Percentiles rank a stretch among this genome's conserved stretches.
phyloP scores from a whole-genome alignment of 257 asterid genomes.

The Gynochthodes officinalis region DNA sequence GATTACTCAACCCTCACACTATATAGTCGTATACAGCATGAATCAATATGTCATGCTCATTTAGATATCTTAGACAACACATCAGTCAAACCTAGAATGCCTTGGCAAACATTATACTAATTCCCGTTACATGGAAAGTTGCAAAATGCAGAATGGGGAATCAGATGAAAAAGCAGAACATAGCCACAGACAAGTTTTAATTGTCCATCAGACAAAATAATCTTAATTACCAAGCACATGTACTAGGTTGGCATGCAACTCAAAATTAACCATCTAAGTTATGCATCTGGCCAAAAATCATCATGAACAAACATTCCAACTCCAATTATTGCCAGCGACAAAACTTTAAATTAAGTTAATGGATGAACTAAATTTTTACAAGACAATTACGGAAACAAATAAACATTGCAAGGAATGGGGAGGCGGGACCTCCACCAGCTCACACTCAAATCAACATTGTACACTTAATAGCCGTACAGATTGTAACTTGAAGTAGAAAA shows the following conservation, averaged over 20 bases:
- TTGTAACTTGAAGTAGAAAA: conserved; percentile 5
- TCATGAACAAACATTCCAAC: not conserved
- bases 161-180: not conserved
- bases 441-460: not conserved
- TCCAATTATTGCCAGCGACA: conserved; percentile 5
- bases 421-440: not conserved
- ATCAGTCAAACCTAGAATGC: not conserved
- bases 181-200: not conserved
- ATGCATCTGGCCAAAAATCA: not conserved
- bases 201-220: not conserved
- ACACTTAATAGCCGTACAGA: not conserved
- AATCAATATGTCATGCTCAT: not conserved
- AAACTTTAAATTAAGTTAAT: not conserved
- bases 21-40: not conserved
- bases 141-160: not conserved
- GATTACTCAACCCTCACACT: not conserved
- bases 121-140: not conserved
- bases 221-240: not conserved
- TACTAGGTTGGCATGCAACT: not conserved
- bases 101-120: not conserved
- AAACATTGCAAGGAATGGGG: not conserved
- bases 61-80: not conserved
- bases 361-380: not conserved
- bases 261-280: not conserved
- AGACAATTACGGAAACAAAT: not conserved